Base-by-base conservation (phyloP, 495 filamentous ascomycete species). In the Jackrogersella minutella region DNA sequence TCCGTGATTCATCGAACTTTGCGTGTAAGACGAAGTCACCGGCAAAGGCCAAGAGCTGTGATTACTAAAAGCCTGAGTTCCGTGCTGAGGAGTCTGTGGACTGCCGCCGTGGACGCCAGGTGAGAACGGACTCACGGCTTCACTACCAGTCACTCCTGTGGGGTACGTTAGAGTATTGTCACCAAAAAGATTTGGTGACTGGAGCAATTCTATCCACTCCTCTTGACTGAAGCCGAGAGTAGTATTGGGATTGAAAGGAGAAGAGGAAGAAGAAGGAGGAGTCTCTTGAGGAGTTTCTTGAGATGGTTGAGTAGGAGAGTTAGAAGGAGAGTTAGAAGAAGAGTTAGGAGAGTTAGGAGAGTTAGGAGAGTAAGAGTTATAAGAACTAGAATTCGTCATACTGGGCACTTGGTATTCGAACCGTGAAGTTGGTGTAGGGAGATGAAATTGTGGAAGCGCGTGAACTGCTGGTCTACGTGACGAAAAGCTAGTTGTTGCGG, bases 101-200 rank as follows among this genome's bases (percentile, higher is more conserved):
- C 78, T 83, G 64, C 77, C 79, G 61, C 77, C 85, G 71, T 84
- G 82, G 3, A 87, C 69, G 59, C 84, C 83, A 10, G 89, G 82
- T n/a, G 83, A 81, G 56, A 83, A 73, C 21, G 88, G 86, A 69
- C 83, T 87, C 50, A 89, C 74, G 34, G 82, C 81, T 61, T 93
- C 90, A 52, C 82, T 82, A n/a, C 85, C 79, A 51, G 74, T 59
- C 64, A 70, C 74, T 69, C 79, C 79, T 81, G 72, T 49, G 26
- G 58, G 62, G 40, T 67, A 65, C 56, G 78, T 82, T 64, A 82
- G 79, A 81, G 66, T 33, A 87, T 80, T 73, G 82, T 36, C 49
- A 31, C 26, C 31, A 54, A 19, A 28, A 41, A 22, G 3, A 24
- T 47, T 59, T 34, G 2, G 24, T 5, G 21, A 9, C 3, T 14